These are phyloP conservation scores for Ceratocystis albifundus DNA, from an alignment of 2,329 filamentous ascomycete genomes.

Conservation along the genomic window DNA sequence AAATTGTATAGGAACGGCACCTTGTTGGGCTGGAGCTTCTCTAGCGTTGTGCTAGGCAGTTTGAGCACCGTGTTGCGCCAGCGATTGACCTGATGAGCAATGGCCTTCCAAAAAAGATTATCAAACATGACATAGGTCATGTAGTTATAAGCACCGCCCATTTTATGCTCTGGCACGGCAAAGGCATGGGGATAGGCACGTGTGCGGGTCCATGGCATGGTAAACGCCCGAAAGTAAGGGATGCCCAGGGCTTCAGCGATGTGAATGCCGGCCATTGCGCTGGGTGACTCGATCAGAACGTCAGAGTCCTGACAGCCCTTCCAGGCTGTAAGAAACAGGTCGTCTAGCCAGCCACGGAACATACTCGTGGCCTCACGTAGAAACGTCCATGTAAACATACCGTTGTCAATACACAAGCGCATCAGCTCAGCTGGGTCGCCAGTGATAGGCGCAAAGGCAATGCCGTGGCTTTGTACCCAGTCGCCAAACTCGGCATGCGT, in stretches of 20 bases:
- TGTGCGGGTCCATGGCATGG: slow-evolving; percentile 97
- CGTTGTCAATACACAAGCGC: slow-evolving; percentile 90
- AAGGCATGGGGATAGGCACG: slow-evolving; percentile 95
- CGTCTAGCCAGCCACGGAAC: slow-evolving; percentile 92
- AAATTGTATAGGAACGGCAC: slow-evolving; percentile 99
- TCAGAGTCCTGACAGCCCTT: slow-evolving; percentile 75
- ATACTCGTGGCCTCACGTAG: slow-evolving; percentile 73
- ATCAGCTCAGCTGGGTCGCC: slow-evolving; percentile 91
- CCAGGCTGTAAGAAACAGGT: slow-evolving; percentile 72
- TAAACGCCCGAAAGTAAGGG: slow-evolving; percentile 94
- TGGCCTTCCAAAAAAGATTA: slow-evolving; percentile 91
- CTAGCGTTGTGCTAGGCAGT: slow-evolving; percentile 67
- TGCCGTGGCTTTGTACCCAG: slow-evolving; percentile 87
- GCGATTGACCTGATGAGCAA: slow-evolving; percentile 77
- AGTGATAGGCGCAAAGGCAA: slow-evolving; percentile 78
- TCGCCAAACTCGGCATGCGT: slow-evolving; percentile 81
- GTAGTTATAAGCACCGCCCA: slow-evolving; percentile 91
- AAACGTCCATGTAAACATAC: slow-evolving; percentile 91
- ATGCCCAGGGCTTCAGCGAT: slow-evolving; percentile 88
- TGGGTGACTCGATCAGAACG: slow-evolving; percentile 86
- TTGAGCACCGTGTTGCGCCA: slow-evolving; percentile 77
- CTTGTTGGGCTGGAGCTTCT: slow-evolving; percentile 91
- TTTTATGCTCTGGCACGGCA: slow-evolving; percentile 80
- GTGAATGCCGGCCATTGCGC: slow-evolving; percentile 94
- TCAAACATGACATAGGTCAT: slow-evolving; percentile 95